Percentiles rank a stretch among this genome's conserved stretches.
phyloP scores from a whole-genome alignment of 257 asterid genomes.

The Datura wrightii region DNA sequence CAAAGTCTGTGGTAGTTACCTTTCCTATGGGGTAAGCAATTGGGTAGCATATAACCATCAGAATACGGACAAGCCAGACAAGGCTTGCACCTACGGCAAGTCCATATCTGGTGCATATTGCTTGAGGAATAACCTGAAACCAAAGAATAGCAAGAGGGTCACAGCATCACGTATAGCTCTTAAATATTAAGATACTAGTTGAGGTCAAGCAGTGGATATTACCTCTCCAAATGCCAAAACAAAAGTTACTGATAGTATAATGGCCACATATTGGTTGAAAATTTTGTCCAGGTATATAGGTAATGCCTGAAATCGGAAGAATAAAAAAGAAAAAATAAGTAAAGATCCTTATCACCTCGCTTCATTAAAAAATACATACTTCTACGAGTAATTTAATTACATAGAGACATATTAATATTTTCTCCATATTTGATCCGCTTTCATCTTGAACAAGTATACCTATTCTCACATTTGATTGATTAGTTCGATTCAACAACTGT shows the following conservation, averaged over 20 bases:
- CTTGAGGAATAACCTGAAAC: constrained; percentile 96
- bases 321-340: background rate
- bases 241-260: constrained; percentile 92
- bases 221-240: constrained; percentile 97
- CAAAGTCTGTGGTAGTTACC: constrained; percentile 51
- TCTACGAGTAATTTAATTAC: background rate
- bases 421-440: constrained; percentile 21
- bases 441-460: constrained; percentile 25
- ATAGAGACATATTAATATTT: background rate
- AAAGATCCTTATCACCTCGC: background rate
- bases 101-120: constrained; percentile 97
- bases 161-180: constrained; percentile 29
- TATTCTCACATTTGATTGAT: constrained; percentile 1
- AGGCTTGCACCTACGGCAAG: constrained; percentile 96
- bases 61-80: constrained; percentile 88
- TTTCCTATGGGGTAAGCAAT: constrained; percentile 93
- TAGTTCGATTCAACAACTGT: constrained; percentile 3
- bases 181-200: constrained; percentile 10
- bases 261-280: constrained; percentile 93
- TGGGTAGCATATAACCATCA: constrained; percentile 85
- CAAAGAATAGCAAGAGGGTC: constrained; percentile 24
- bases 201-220: constrained; percentile 29
- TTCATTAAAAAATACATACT: constrained; percentile 3
- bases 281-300: constrained; percentile 91
- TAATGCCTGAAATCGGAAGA: constrained; percentile 79